These are phyloP conservation scores for Fusarium sp. DNA, from an alignment of 2,329 filamentous ascomycete species.

Conservation along the genomic window DNA sequence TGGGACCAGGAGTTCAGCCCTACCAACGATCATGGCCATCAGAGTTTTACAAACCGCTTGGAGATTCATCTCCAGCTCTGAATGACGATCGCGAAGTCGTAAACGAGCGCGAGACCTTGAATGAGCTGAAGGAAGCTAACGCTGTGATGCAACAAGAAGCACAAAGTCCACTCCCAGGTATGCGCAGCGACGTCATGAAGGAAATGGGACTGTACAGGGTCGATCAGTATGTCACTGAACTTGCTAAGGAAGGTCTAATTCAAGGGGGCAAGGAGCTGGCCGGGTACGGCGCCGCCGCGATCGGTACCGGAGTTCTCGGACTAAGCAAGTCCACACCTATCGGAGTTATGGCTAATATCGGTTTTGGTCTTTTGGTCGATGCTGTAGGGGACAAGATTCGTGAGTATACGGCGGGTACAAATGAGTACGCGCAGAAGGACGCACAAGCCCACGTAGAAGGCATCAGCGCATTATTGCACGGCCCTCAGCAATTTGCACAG, in stretches of 20 bases:
- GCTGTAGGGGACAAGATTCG: not conserved
- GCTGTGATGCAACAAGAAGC: not conserved
- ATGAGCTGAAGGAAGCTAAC: rapidly evolving
- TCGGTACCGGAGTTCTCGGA: not conserved
- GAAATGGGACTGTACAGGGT: rapidly evolving
- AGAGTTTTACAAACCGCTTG: not conserved
- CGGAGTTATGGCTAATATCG: not conserved
- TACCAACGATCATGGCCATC: not conserved
- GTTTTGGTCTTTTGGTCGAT: rapidly evolving
- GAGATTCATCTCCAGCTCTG: not conserved
- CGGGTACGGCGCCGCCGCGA: not conserved
- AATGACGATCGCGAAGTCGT: rapidly evolving
- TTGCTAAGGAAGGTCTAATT: no score
- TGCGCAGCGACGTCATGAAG: no score
- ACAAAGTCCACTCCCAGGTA: no score
- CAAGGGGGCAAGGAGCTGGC: no score
- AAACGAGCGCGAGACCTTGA: not conserved
- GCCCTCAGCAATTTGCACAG: rapidly evolving
- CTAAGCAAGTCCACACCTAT: not conserved
- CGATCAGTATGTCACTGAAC: no score
- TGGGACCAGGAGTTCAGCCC: rapidly evolving
- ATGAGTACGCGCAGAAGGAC: not conserved
- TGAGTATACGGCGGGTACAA: not conserved
- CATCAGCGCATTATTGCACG: rapidly evolving
- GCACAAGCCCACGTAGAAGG: not conserved